Base-by-base conservation (phyloP, 345 rosid genomes). In the Salix koriyanagi region DNA sequence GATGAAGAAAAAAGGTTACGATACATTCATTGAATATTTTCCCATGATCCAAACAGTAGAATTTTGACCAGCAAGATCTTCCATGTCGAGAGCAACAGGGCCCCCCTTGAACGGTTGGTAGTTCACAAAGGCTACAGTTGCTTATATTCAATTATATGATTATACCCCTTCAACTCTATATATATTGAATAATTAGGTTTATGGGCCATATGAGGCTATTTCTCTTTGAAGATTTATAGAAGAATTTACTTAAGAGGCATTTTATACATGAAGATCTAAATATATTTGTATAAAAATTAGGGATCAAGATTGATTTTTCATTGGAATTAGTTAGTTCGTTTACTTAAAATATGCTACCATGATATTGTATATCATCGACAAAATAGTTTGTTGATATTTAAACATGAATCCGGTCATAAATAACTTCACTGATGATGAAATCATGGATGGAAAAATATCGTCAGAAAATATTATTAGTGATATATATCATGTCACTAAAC, bases 71-170 rank as follows among this genome's bases (percentile, higher is more conserved):
- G 39, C 48, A 21, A n/a, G 56, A 54, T 48, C 32, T 42, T 7
- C 2, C 41, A 25, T 66, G 39, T 65, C 64, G 65, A 8, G 21
- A 8, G 61, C 14, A 34, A 34, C 67, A 32, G 79, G 81, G 28
- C 21, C 81, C 71, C 71, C 32, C 7, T 60, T 69, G 69, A 73
- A 19, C 26, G 82, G 82, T 78, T 61, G 79, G 70, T 75, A 48
- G 62, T 80, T 73, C 39, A 10, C 13, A 13, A 25, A 12, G 23
- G 36, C 10, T 18, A 18, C 15, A 50, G 28, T 11, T 7, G 61
- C n/a, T 28, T 70, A 6, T 36, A 34, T 5, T 52, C 32, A 13
- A 30, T 5, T 19, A 16, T 6, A 18, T 1, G 10, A 54, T 56
- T 28, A 54, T 56, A 9, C 10, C 62, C 62, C 62, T 26, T n/a